A percentile compares a stretch with the other conserved stretches of the same genome.
Conservation (phyloP, 2,329 filamentous ascomycete species). For the Penicillium janthinellum region DNA sequence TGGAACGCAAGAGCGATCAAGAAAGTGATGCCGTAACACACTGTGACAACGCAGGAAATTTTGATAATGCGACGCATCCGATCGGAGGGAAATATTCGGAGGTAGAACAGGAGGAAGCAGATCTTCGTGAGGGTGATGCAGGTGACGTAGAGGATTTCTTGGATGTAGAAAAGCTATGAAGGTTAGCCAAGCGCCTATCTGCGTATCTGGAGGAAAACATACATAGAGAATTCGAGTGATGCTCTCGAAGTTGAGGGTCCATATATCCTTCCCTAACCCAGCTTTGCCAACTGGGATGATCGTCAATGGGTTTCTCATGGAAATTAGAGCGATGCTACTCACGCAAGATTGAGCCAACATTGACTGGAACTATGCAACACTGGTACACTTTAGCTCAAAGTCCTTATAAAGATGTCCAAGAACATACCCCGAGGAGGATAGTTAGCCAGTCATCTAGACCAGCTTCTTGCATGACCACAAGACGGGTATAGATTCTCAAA, state of each 20-base stretch:
- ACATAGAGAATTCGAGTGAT: no score
- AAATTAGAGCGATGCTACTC: no score
- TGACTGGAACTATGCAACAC: no score
- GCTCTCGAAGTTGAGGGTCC: no score
- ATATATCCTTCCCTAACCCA: no score
- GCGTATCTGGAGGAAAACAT: no score
- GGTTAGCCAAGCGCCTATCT: no score
- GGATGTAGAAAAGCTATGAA: conserved; percentile 9
- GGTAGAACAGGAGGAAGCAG: conserved; percentile 16
- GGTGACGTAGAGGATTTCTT: conserved; percentile 10
- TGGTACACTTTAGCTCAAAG: no score
- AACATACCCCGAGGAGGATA: conserved; percentile 6
- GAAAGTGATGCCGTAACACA: conserved; percentile 13
- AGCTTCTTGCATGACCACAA: conserved; percentile 3
- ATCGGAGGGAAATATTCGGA: conserved; percentile 15
- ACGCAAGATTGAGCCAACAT: no score
- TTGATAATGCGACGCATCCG: conserved; percentile 13
- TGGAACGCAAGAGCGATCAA: conserved; percentile 1
- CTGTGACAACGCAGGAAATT: conserved; percentile 6
- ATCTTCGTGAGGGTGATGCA: conserved; percentile 8
- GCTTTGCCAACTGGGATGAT: no score
- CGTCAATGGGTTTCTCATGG: no score
- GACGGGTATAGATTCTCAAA: conserved; percentile 10
- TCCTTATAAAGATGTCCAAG: no score
- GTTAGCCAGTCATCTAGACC: conserved; percentile 9